Evolutionary conservation across 805 yeast genomes (phyloP), one percentile per base, ranked within the genome.

Genomic region (Wickerhamiella sorbophila): DNA sequence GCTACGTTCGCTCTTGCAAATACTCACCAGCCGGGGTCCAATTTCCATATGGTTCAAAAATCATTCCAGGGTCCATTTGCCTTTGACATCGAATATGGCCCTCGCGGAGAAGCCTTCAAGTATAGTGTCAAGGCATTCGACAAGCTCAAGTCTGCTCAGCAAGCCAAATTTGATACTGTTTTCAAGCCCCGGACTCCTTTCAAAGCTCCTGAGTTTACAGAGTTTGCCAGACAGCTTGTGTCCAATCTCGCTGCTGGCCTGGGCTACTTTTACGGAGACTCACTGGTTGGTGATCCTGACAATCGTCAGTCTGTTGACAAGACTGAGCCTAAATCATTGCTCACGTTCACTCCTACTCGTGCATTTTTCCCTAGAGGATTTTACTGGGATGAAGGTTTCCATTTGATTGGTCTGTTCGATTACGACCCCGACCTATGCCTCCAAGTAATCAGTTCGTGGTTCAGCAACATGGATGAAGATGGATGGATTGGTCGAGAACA

Each of bases 311-410:
- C 31, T 44, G 59, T 66, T 16, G 40, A 41, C 5, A 47, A 46
- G 4, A 47, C 40, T 3, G 54, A 52, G n/a, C 94, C 95, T 1
- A 61, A 64, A 46, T 83, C 78, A 48, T 62, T 91, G 38, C 83
- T 86, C 53, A 72, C 91, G 0, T 68, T 85, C 18, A 91, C 85
- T 27, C 98, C 98, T 2, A 83, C 95, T 38, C 70, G 98, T 40
- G 84, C 94, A 0, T 84, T 83, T 55, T 91, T 91, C 61, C 97
- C 98, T 3, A 71, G 98, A 48, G 98, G 98, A 0, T 91, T 91
- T 55, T 85, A 83, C 56, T 91, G 98, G 98, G 98, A 91, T 61
- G 98, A 91, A 62, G 98, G 98, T 0, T 91, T 91, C 61, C 95
- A 88, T 58, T 65, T 88, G 45, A 65, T 87, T 33, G 94, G 94